A percentile compares a stretch with the other conserved stretches of the same genome.
Evolutionary conservation across 2,329 filamentous ascomycete species (phyloP).

Genomic region (Monilinia vaccinii-corymbosi): DNA sequence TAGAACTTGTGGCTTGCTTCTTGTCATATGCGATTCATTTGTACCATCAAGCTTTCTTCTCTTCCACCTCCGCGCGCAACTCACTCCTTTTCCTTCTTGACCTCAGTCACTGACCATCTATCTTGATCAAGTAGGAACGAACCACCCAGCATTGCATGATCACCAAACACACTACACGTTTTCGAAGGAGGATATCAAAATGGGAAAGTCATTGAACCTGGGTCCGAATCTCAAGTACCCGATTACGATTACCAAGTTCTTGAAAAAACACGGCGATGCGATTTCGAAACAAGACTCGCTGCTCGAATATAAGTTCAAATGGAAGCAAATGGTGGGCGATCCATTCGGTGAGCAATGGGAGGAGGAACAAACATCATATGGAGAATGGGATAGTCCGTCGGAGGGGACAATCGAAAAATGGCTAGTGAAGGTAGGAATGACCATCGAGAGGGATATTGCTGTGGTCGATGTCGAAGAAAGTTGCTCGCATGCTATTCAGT

Average conservation of each 20-base stretch:
- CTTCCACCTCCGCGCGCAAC: neutral
- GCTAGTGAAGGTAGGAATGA: slow-evolving; percentile 60
- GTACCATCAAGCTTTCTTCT: neutral
- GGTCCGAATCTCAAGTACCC: slow-evolving; percentile 74
- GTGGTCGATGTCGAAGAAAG: slow-evolving; percentile 78
- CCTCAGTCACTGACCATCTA: slow-evolving; percentile 13
- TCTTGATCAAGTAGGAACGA: slow-evolving; percentile 11
- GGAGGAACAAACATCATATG: slow-evolving; percentile 59
- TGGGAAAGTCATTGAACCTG: slow-evolving; percentile 42
- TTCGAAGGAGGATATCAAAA: slow-evolving; percentile 28
- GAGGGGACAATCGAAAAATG: slow-evolving; percentile 73
- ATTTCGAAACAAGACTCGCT: slow-evolving; percentile 70
- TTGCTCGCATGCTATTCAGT: slow-evolving; percentile 86
- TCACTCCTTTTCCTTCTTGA: neutral
- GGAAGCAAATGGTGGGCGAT: slow-evolving; percentile 67
- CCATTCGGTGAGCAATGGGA: slow-evolving; percentile 52
- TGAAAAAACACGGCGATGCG: slow-evolving; percentile 65
- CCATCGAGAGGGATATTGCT: slow-evolving; percentile 48
- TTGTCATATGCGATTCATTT: neutral
- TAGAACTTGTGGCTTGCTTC: neutral
- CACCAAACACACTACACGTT: slow-evolving; percentile 18
- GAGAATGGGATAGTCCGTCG: slow-evolving; percentile 72
- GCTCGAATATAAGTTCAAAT: slow-evolving; percentile 81
- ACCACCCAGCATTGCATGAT: slow-evolving; percentile 24
- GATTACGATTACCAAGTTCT: slow-evolving; percentile 80